Conservation (phyloP, 1,139 yeast genomes). For the Ogataea hybrid region DNA sequence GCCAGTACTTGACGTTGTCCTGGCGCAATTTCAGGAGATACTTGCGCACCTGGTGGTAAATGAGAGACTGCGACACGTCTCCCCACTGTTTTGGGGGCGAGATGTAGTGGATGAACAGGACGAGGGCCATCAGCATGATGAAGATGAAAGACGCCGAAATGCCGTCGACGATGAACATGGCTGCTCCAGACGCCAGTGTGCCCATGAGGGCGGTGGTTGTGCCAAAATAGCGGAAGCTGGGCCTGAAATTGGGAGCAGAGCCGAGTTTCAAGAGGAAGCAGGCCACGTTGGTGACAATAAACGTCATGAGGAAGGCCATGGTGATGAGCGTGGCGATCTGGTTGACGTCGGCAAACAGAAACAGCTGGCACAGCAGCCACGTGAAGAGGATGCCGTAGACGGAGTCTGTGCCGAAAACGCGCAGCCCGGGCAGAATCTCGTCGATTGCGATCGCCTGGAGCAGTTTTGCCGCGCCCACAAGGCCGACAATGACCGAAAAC, state of each 20-base stretch:
- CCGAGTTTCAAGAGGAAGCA: slow-evolving; percentile 85
- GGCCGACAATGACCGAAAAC: slow-evolving; percentile 91
- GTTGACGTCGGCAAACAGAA: slow-evolving; percentile 85
- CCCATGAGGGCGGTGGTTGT: slow-evolving; percentile 81
- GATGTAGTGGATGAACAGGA: slow-evolving; percentile 77
- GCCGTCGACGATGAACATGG: slow-evolving; percentile 96
- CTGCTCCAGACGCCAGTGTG: slow-evolving; percentile 61
- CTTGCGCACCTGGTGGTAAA: slow-evolving; percentile 94
- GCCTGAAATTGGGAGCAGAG: slow-evolving; percentile 95
- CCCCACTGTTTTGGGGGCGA: slow-evolving; percentile 98
- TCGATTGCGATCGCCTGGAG: slow-evolving; percentile 91
- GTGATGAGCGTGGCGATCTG: slow-evolving; percentile 93
- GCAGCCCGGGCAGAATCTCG: slow-evolving; percentile 73
- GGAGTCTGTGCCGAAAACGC: slow-evolving; percentile 59
- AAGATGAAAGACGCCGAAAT: slow-evolving; percentile 78
- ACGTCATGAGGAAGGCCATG: slow-evolving; percentile 95
- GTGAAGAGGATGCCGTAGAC: slow-evolving; percentile 66
- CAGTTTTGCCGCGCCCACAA: slow-evolving; percentile 91
- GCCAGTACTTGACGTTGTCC: slow-evolving; percentile 95
- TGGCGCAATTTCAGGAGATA: slow-evolving; percentile 77
- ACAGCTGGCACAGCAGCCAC: slow-evolving; percentile 79
- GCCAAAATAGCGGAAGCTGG: slow-evolving; percentile 85
- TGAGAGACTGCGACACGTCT: slow-evolving; percentile 90
- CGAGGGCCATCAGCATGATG: slow-evolving; percentile 59
- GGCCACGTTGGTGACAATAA: slow-evolving; percentile 88